Evolutionary conservation across 139 green algal genomes (phyloP).

Genomic region (Chlorella sorokiniana): DNA sequence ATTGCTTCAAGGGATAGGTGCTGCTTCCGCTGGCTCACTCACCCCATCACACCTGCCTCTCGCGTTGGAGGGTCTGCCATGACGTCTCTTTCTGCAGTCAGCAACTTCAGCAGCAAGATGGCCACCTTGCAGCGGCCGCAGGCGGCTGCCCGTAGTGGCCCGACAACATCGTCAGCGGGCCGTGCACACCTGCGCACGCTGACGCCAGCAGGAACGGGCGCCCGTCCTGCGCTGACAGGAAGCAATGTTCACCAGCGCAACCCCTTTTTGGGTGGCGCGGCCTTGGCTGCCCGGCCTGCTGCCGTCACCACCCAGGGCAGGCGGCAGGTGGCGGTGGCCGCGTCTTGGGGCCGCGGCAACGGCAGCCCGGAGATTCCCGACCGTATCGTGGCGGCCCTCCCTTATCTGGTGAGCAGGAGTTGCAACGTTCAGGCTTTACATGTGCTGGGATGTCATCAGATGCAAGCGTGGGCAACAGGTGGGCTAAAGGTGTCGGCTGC

Average conservation of each 20-base stretch:
- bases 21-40: background rate
- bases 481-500: no score
- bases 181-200: no score
- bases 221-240: background rate
- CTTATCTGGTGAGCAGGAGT: no score
- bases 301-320: background rate
- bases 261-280: background rate
- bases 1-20: no score
- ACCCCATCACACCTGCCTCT: background rate
- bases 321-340: constrained; percentile 7
- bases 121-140: background rate
- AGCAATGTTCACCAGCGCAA: background rate
- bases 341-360: background rate
- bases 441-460: no score
- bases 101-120: background rate
- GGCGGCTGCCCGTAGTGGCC: no score
- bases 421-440: background rate
- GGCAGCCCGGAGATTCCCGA: constrained; percentile 38
- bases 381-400: constrained; percentile 42
- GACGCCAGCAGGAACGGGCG: no score
- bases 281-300: background rate
- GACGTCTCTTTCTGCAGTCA: background rate
- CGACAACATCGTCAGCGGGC: no score
- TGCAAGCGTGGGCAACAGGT: no score
- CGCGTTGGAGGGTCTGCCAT: background rate